Evolutionary conservation across 1,139 yeast species (phyloP), one percentile per base, ranked within the genome.

Genomic region (Debaryomyces nepalensis): DNA sequence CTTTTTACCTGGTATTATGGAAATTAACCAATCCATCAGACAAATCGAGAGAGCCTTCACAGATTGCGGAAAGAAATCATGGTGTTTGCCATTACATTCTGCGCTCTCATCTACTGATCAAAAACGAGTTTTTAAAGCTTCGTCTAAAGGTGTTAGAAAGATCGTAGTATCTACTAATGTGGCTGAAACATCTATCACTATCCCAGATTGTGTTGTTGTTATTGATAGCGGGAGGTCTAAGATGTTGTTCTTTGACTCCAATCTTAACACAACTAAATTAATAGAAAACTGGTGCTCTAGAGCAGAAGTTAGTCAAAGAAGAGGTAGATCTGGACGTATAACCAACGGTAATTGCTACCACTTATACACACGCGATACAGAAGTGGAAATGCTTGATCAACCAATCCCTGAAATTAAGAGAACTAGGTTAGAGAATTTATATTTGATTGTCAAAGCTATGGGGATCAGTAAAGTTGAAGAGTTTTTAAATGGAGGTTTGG

Each of bases 281-380:
- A 73, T 83, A 3, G 98, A 91, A 57, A 73, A 77, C 3, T 91
- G 96, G 90, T 89, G 91, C 26, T 91, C 98, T 0, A 79, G 78
- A 50, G 97, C 98, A 0, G 97, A 95, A 57, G 84, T 85, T n/a
- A 79, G 82, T 32, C 99, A 93, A 63, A 78, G 99, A 65, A 75
- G 97, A 59, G 99, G 99, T 59, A 87, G 99, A 72, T 95, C 98
- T n/a, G 99, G 99, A 49, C 93, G 99, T 77, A 90, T 91, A 11
- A 78, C 84, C 20, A 74, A 73, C 22, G 99, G 99, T 46, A 70
- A 71, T 9, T 90, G 97, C 49, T 93, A 82, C 64, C 91, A 87
- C 57, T 61, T 93, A 36, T 93, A 81, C 61, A 84, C 97, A 0
- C 65, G 69, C 41, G 79, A 77, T 2, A 77, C 87, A 0, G 83